Evolutionary conservation across 371 early-diverging fungal genomes (phyloP).

Genomic region (Mortierella sp.): DNA sequence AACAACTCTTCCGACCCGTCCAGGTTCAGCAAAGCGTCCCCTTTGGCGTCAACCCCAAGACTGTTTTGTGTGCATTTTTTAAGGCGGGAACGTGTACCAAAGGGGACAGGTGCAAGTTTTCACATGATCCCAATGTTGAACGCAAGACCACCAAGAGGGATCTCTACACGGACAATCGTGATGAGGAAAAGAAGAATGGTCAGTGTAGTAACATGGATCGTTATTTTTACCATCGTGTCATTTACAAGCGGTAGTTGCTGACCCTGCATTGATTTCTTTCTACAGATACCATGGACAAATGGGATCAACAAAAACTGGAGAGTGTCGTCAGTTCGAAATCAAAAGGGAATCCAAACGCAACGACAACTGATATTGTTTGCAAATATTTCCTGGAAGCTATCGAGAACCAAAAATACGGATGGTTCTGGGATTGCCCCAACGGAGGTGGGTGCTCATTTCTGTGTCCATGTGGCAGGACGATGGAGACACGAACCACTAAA

Average conservation of each 20-base stretch:
- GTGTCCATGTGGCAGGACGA: no score
- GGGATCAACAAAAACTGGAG: constrained; percentile 94
- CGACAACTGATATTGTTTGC: constrained; percentile 98
- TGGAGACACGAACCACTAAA: no score
- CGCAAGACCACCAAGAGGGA: constrained; percentile 92
- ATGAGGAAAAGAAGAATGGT: constrained; percentile 63
- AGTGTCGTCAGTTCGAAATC: constrained; percentile 88
- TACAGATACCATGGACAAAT: constrained; percentile 92
- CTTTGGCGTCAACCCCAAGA: constrained; percentile 98
- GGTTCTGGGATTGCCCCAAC: constrained; percentile 99
- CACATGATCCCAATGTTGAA: constrained; percentile 93
- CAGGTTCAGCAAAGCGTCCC: constrained; percentile 95
- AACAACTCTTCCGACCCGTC: constrained; percentile 91
- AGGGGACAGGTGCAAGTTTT: constrained; percentile 98
- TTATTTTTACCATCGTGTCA: background rate
- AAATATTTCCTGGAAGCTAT: constrained; percentile 99
- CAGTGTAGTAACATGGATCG: background rate
- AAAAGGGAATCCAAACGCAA: constrained; percentile 65
- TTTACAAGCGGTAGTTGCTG: background rate
- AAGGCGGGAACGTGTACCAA: constrained; percentile 94
- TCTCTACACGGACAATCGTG: constrained; percentile 90
- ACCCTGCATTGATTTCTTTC: no score
- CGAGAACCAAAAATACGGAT: constrained; percentile 95
- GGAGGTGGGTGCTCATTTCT: constrained; percentile 73
- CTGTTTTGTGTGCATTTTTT: constrained; percentile 95